Percentiles rank a stretch among this genome's conserved stretches.
phyloP scores from a whole-genome alignment of 768 basidiomycete species.

The Termitomyces sp. region DNA sequence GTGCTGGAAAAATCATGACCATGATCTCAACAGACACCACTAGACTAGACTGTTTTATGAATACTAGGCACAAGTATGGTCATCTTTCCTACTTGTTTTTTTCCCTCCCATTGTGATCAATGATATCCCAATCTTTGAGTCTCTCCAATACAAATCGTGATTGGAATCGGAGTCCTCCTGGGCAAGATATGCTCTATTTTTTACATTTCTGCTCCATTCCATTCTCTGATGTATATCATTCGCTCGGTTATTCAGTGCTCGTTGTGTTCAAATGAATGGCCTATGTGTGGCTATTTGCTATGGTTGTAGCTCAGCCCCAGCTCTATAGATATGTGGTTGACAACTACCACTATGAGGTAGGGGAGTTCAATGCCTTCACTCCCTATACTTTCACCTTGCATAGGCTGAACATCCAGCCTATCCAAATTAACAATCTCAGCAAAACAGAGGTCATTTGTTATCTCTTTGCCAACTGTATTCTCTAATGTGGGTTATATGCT shows the following conservation, averaged over 20 bases:
- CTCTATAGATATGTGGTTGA: too few relatives aligned
- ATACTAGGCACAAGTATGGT: constrained; percentile 26
- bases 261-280: constrained; percentile 33
- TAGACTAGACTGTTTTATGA: constrained; percentile 36
- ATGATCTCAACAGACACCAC: constrained; percentile 46
- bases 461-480: too few relatives aligned
- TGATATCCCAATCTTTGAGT: constrained; percentile 27
- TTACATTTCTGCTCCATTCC: not conserved
- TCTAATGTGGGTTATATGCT: too few relatives aligned
- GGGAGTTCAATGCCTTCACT: too few relatives aligned
- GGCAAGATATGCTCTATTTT: constrained; percentile 32
- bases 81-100: not conserved
- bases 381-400: too few relatives aligned
- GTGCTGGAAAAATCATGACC: constrained; percentile 45
- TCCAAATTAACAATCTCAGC: too few relatives aligned
- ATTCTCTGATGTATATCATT: not conserved
- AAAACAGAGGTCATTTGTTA: too few relatives aligned
- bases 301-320: too few relatives aligned
- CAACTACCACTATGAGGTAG: too few relatives aligned
- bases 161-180: constrained; percentile 49
- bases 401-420: too few relatives aligned
- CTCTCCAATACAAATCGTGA: constrained; percentile 38
- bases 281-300: too few relatives aligned
- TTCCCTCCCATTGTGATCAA: not conserved
- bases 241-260: constrained; percentile 52